Base-by-base conservation (phyloP, 495 filamentous ascomycete species). In the Astrothelium macrocarpum region DNA sequence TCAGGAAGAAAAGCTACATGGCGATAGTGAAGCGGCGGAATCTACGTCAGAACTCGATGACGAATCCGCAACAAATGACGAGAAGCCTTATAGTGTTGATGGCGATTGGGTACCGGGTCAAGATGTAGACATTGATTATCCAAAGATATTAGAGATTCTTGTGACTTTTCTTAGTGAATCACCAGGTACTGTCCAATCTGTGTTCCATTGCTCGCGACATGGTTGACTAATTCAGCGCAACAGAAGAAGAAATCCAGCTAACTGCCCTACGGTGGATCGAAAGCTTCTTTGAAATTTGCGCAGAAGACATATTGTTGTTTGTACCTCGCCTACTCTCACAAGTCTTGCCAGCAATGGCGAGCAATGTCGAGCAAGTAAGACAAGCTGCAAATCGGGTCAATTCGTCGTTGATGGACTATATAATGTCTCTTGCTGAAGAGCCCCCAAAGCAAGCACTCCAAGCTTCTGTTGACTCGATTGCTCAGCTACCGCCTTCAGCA, bases 31-130 rank as follows among this genome's bases (percentile, higher is more conserved):
- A 20, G 62, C 64, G 26, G 61, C 67, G 3, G 53, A 60, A 39
- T 65, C 61, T 12, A 65, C 62, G 12, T 61, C 66, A 1, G 25
- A 65, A 25, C 67, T 67, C 68, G 59, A 67, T 84, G 83, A 86
- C 59, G 71, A 74, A 18, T 31, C 45, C 9, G 45, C 25, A 28
- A 78, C 76, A 4, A 76, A 78, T 32, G 85, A 86, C 29, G 86
- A 88, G 26, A 85, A 87, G 31, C 79, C 78, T 7, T 53, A 66
- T 14, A 82, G 82, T 46, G 86, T 80, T 45, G 92, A 97, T 66
- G 92, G 90, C 59, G 92, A 96, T 66, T 99, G 91, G 91, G 84
- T 97, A 25, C 95, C 95, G 0, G 95, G 95, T 2, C 94, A 97
- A 78, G 95, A 99, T 75, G 90, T 97, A 3, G 87, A 94, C 61